A percentile compares a stretch with the other conserved stretches of the same genome.
These are phyloP conservation scores for Pichia sp. DNA, from an alignment of 1,139 yeast species.

Conservation along the genomic window DNA sequence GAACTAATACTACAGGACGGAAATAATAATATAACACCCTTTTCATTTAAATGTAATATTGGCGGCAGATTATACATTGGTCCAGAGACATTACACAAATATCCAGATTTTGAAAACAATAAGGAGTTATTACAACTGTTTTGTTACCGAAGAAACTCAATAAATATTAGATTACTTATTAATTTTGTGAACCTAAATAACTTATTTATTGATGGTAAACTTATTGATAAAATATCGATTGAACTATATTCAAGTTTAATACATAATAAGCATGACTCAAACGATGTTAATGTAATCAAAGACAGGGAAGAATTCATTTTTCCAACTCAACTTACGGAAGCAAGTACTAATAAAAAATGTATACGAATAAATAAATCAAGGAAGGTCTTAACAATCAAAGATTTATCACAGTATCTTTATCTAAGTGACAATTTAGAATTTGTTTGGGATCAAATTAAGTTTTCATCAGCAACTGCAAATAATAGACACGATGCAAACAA, in stretches of 20 bases:
- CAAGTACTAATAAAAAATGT: neutral
- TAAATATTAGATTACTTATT: conserved; percentile 4
- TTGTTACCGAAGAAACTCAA: conserved; percentile 14
- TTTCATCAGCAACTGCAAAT: conserved; percentile 14
- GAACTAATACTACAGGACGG: neutral
- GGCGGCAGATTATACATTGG: conserved; percentile 8
- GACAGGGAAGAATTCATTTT: conserved; percentile 2
- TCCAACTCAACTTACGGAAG: neutral
- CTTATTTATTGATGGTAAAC: neutral
- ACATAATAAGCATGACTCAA: neutral
- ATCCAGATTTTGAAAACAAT: neutral
- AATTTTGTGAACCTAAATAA: neutral
- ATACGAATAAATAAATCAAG: neutral
- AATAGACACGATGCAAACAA: conserved; percentile 13
- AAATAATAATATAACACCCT: neutral
- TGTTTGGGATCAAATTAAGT: conserved; percentile 14
- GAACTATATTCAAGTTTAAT: neutral
- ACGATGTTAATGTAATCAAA: neutral
- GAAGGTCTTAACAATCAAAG: neutral
- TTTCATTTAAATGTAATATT: conserved; percentile 1
- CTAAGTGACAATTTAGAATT: neutral
- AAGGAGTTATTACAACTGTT: neutral
- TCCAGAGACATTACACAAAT: conserved; percentile 3
- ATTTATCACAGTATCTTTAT: neutral
- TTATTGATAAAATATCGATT: neutral